These are phyloP conservation scores for Naumovozyma castellii DNA, from an alignment of 805 yeast species.

Conservation along the genomic window DNA sequence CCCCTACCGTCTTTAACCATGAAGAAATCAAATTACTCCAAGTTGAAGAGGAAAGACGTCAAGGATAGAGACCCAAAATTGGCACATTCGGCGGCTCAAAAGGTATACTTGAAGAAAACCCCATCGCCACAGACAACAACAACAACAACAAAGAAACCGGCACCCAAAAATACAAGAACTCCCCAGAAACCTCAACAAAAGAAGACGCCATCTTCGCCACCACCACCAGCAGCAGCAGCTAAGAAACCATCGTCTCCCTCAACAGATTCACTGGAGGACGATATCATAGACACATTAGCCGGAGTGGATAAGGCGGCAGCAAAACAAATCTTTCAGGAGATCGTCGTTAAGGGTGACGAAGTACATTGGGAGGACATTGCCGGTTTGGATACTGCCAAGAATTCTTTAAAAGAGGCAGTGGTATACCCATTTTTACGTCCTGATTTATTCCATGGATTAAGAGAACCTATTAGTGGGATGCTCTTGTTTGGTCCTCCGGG, in stretches of 20 bases:
- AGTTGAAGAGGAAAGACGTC: neutral
- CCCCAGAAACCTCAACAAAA: neutral
- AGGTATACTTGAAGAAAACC: neutral
- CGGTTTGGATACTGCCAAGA: slow-evolving; percentile 81
- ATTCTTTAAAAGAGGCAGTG: slow-evolving; percentile 85
- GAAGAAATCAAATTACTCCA: neutral
- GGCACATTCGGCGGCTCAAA: neutral
- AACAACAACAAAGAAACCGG: neutral
- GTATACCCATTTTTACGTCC: slow-evolving; percentile 95
- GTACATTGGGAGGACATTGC: slow-evolving; percentile 96
- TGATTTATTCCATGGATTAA: slow-evolving; percentile 78
- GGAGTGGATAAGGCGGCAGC: slow-evolving; percentile 81
- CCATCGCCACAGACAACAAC: neutral
- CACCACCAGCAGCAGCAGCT: neutral
- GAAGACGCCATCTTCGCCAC: neutral
- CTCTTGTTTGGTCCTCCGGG: slow-evolving; percentile 96
- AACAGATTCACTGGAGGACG: neutral
- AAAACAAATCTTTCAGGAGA: slow-evolving; percentile 77
- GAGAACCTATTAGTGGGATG: slow-evolving; percentile 97
- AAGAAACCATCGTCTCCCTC: neutral
- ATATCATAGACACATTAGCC: slow-evolving; percentile 22
- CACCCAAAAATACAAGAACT: neutral
- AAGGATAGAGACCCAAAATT: neutral
- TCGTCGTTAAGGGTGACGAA: slow-evolving; percentile 83
- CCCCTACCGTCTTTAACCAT: neutral